Evolutionary conservation across 1,284 basidiomycete species (phyloP).

Genomic region (Pseudomicrostroma phylloplanum): DNA sequence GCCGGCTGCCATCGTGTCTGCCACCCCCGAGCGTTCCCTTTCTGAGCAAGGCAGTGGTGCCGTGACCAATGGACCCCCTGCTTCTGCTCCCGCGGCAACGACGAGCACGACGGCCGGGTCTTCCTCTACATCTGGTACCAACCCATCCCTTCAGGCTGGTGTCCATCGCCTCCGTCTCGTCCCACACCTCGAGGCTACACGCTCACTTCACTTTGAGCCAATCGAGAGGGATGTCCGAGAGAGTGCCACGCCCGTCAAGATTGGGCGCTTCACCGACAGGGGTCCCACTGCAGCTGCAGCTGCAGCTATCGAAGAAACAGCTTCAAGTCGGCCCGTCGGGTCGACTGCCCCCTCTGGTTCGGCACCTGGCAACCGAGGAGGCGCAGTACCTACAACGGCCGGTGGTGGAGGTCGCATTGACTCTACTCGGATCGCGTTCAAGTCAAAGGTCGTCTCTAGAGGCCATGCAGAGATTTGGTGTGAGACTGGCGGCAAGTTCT

Average conservation of each 20-base stretch:
- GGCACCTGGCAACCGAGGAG: slow-evolving; percentile 11
- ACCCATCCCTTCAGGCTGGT: slow-evolving; percentile 4
- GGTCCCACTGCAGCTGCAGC: slow-evolving; percentile 15
- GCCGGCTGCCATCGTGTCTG: slow-evolving; percentile 13
- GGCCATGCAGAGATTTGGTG: slow-evolving; percentile 93
- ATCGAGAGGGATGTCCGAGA: slow-evolving; percentile 71
- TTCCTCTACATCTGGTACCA: slow-evolving; percentile 6
- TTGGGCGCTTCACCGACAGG: slow-evolving; percentile 81
- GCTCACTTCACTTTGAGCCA: slow-evolving; percentile 86
- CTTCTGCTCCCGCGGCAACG: neutral
- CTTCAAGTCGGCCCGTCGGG: neutral
- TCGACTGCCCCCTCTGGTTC: neutral
- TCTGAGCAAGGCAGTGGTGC: slow-evolving; percentile 7
- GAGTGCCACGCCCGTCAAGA: slow-evolving; percentile 62
- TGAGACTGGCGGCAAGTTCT: slow-evolving; percentile 63
- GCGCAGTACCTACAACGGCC: slow-evolving; percentile 11
- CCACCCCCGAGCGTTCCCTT: slow-evolving; percentile 9
- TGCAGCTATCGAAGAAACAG: slow-evolving; percentile 32
- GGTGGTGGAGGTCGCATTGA: slow-evolving; percentile 33
- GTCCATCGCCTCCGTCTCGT: slow-evolving; percentile 67
- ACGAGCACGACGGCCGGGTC: slow-evolving; percentile 10
- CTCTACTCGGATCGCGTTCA: slow-evolving; percentile 66
- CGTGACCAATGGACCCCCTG: slow-evolving; percentile 16
- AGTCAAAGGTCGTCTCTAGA: slow-evolving; percentile 88
- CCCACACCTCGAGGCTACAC: slow-evolving; percentile 82